Conservation (phyloP, 208 protist genomes). For the Acanthamoeba triangularis region DNA sequence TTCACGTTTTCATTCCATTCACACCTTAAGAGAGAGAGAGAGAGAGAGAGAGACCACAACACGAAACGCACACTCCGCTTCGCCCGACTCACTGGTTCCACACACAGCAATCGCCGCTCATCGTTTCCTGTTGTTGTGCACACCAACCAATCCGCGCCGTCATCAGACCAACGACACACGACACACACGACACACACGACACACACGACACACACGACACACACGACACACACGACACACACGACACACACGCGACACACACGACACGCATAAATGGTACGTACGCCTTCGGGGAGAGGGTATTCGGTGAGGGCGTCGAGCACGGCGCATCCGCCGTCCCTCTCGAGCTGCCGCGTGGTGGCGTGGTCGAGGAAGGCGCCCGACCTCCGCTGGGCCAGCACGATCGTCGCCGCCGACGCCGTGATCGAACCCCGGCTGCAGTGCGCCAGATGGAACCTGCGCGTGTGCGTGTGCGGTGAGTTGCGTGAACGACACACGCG, state of each 20-base stretch:
- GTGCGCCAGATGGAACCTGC: slow-evolving; percentile 53
- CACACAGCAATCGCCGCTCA: not conserved
- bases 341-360: slow-evolving; percentile 27
- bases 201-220: too few species aligned
- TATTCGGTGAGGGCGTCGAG: slow-evolving; percentile 26
- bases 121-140: not conserved
- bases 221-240: too few species aligned
- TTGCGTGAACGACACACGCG: not conserved
- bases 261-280: not conserved
- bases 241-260: too few species aligned
- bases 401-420: slow-evolving; percentile 78
- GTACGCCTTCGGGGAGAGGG: slow-evolving; percentile 14
- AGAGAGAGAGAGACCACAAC: too few species aligned
- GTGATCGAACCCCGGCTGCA: slow-evolving; percentile 42
- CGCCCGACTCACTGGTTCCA: not conserved
- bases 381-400: slow-evolving; percentile 80
- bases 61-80: too few species aligned
- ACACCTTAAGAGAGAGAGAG: too few species aligned
- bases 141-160: not conserved
- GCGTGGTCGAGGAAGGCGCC: slow-evolving; percentile 77
- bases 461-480: too few species aligned
- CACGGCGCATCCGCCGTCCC: slow-evolving; percentile 5
- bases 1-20: too few species aligned
- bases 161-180: not conserved
- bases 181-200: too few species aligned